Evolutionary conservation across 176 grass and related monocot genomes (phyloP).

Genomic region (Aegilops umbellulata): DNA sequence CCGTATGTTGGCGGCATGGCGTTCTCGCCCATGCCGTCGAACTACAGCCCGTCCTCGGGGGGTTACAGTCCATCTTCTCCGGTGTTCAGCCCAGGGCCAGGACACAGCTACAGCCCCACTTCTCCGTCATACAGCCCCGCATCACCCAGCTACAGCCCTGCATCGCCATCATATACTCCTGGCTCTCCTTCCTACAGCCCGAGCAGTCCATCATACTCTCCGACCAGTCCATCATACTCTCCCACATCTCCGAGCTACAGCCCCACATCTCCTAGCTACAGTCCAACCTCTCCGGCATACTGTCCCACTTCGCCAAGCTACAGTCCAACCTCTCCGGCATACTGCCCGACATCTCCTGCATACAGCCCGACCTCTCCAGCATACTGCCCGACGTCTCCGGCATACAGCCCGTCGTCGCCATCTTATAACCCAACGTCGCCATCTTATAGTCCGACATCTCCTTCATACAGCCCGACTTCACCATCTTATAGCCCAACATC

Average conservation of each 20-base stretch:
- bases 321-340: constrained; percentile 47
- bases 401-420: constrained; percentile 57
- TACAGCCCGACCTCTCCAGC: constrained; percentile 55
- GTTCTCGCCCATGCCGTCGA: constrained; percentile 75
- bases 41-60: constrained; percentile 69
- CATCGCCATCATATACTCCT: constrained; percentile 60
- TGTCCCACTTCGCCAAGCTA: constrained; percentile 61
- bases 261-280: constrained; percentile 57
- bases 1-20: constrained; percentile 92
- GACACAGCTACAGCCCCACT: constrained; percentile 44
- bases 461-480: constrained; percentile 50
- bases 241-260: constrained; percentile 62
- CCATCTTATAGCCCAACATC: constrained; percentile 50
- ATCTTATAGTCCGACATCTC: constrained; percentile 52
- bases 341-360: constrained; percentile 43
- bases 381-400: constrained; percentile 65
- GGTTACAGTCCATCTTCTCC: constrained; percentile 77
- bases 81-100: constrained; percentile 51
- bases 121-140: constrained; percentile 59
- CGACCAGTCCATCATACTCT: constrained; percentile 55
- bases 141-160: constrained; percentile 50
- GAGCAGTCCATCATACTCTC: constrained; percentile 66
- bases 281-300: constrained; percentile 53
- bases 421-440: constrained; percentile 59
- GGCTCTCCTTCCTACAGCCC: constrained; percentile 61